phyloP scores from a whole-genome alignment of 306 rosid species.

The Hippophae rhamnoides region DNA sequence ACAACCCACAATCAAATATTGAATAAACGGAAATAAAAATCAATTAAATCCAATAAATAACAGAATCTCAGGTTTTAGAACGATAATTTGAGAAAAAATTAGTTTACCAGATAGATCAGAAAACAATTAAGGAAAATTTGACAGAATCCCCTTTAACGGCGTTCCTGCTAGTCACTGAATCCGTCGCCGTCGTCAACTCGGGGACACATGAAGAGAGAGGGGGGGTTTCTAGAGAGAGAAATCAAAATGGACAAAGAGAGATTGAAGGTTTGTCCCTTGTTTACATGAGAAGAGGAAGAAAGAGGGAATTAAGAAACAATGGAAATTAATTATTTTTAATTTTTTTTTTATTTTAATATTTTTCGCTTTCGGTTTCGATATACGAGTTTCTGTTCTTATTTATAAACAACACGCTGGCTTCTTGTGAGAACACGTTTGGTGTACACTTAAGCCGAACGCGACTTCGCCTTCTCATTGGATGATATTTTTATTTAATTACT shows the following conservation, averaged over 20 bases:
- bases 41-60: no score
- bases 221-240: background rate
- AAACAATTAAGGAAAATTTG: no score
- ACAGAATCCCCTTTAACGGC: no score
- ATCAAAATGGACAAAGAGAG: slow-evolving; percentile 8
- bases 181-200: no score
- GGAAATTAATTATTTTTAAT: slow-evolving; percentile 1
- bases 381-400: slow-evolving; percentile 14
- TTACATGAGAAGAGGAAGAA: slow-evolving; percentile 10
- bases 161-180: no score
- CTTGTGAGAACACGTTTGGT: slow-evolving; percentile 9
- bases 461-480: slow-evolving; percentile 18
- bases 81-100: no score
- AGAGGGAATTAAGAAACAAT: slow-evolving; percentile 22
- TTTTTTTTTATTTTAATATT: slow-evolving; percentile 2
- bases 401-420: slow-evolving; percentile 4
- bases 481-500: background rate
- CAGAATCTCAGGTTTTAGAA: no score
- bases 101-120: no score
- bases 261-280: slow-evolving; percentile 34
- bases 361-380: background rate
- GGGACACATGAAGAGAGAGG: slow-evolving; percentile 5
- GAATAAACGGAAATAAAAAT: no score
- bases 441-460: slow-evolving; percentile 30
- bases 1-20: no score